Evolutionary conservation across 2,329 filamentous ascomycete genomes (phyloP), one percentile per base, ranked within the genome.

Genomic region (Arthrobotrys musiformis): DNA sequence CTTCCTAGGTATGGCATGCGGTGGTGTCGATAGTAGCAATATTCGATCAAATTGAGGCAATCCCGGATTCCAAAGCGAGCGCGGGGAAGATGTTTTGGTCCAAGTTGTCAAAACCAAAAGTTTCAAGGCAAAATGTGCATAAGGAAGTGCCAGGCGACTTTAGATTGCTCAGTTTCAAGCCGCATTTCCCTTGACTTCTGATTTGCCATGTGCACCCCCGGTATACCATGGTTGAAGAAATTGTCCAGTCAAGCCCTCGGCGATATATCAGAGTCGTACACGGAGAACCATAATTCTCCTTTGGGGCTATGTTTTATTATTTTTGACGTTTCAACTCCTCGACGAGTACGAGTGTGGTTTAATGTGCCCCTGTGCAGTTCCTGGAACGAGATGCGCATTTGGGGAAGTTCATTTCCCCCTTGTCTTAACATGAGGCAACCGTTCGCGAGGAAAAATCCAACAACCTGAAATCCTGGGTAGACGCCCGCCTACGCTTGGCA

Each of bases 341-440:
- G 50, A 56, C n/a, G n/a, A 19, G n/a, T 26, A 58, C 33, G 19
- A 40, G 17, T 24, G 17, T 9, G 19, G n/a, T n/a, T 26, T 40
- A 15, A 15, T 26, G 17, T 40, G 33, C 30, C 33, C 54, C 54
- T 58, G 30, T 40, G 19, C 54, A 58, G 22, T 24, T 58, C 26
- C 33, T 58, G 54, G 54, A 58, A 40, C 54, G 30, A 26, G 54
- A 56, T 40, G 17, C 19, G 54, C 54, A 58, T 22, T 40, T 58
- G 6, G n/a, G 63, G 46, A 35, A 67, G 48, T 30, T 58, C 46
- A 24, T 22, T 13, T 42, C 37, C 63, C 62, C 52, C 48, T 28
- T 67, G 63, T 67, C 35, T 67, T 48, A 67, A 26, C 8, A 19
- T 67, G 48, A 67, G 33, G 63, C 63, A 58, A 28, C 33, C 15